Evolutionary conservation across 176 grass and related monocot species (phyloP), one percentile per base, ranked within the genome.

Genomic region (Paspalum vaginatum): DNA sequence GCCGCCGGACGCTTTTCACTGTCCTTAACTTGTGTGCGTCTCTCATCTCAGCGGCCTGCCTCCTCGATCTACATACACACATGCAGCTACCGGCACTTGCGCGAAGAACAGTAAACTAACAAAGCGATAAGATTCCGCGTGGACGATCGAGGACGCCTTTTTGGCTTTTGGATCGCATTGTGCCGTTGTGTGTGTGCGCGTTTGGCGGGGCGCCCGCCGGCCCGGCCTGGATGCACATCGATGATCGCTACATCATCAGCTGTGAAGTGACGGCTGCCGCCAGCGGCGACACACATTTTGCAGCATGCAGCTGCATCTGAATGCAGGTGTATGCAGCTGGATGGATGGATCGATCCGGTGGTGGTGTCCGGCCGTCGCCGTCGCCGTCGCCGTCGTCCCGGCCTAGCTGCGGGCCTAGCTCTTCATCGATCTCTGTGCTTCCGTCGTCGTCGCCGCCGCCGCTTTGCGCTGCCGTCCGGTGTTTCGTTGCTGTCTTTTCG

Each of bases 41-140:
- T 45, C 9, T 45, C 43, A 8, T n/a, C 2, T 18, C 48, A 32
- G 9, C 38, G 13, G 7, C 41, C 32, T 2, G 32, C 32, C 32
- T 32, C 32, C 32, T 32, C 32, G 32, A 32, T 51, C 68, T 27
- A 21, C 66, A 41, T 37, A 65, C 63, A 11, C 16, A 8, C 43
- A 7, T 41, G 18, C 27, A 15, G 7, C 12, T 32, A 32, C 40
- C 8, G 21, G 4, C 10, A 40, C 42, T 1, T 2, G 32, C 32
- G 13, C 20, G 40, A 79, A 73, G 40, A 79, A 73, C 67, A 65
- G 57, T 45, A 79, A 56, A 45, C 55, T 85, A 51, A 79, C 6
- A 47, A 38, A 37, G 68, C 8, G 75, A 65, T 65, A 73, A 85
- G 76, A 85, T 85, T 85, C 84, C 26, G 76, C 59, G 57, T 79